phyloP scores from a whole-genome alignment of 345 rosid species.

The Rhodamnia rubescens region DNA sequence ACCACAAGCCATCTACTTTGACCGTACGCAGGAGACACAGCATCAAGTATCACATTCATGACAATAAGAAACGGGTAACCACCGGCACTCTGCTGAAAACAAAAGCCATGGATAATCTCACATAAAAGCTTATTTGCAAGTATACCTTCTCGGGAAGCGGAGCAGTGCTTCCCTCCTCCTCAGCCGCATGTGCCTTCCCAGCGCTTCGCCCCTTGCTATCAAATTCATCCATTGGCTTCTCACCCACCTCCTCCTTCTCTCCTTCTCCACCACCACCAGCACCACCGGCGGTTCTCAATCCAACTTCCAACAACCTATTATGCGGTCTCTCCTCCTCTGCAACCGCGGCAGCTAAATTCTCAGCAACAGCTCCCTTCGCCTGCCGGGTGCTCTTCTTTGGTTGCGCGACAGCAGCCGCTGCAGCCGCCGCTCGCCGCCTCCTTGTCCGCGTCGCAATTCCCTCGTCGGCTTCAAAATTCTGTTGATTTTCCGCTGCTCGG shows the following conservation, averaged over 20 bases:
- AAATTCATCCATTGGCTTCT: conserved; percentile 19
- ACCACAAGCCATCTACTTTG: not conserved
- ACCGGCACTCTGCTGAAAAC: not conserved
- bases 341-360: conserved; percentile 1
- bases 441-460: conserved; percentile 36
- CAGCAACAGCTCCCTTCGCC: not conserved
- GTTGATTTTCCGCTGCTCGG: not conserved
- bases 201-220: conserved; percentile 15
- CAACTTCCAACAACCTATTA: conserved; percentile 1
- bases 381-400: not conserved
- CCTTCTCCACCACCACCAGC: not conserved
- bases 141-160: conserved; percentile 33
- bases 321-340: not conserved
- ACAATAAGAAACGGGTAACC: not conserved
- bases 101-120: not conserved
- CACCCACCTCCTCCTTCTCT: conserved; percentile 14
- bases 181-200: conserved; percentile 16
- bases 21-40: not conserved
- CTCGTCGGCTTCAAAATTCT: not conserved
- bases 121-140: not conserved
- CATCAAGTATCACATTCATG: not conserved
- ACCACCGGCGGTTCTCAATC: not conserved
- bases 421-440: conserved; percentile 32
- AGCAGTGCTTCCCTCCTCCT: conserved; percentile 30
- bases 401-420: conserved; percentile 13